These are phyloP conservation scores for Pyrenula massariospora DNA, from an alignment of 495 filamentous ascomycete species.

Conservation along the genomic window DNA sequence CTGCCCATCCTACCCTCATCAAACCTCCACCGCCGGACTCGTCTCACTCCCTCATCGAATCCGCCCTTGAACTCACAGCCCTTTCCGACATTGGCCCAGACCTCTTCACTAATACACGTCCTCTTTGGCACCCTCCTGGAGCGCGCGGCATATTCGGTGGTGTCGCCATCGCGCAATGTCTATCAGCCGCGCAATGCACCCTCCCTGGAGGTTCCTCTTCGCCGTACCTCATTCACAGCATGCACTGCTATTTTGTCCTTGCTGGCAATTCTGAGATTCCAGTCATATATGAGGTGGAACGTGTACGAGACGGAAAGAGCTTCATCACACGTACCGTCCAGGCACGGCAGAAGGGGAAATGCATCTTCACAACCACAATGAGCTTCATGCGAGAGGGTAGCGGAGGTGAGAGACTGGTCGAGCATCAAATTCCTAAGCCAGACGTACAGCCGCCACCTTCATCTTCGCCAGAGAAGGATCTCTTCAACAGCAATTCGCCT, in stretches of 20 bases:
- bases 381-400: conserved; percentile 69
- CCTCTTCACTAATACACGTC: conserved; percentile 85
- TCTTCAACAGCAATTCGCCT: background rate
- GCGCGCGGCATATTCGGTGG: conserved; percentile 92
- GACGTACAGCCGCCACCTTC: conserved; percentile 23
- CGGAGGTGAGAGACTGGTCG: conserved; percentile 46
- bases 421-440: conserved; percentile 52
- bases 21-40: conserved; percentile 59
- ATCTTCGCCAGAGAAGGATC: conserved; percentile 5
- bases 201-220: conserved; percentile 35
- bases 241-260: conserved; percentile 98
- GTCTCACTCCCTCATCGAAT: conserved; percentile 74
- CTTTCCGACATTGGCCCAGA: conserved; percentile 72
- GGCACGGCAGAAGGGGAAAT: conserved; percentile 74
- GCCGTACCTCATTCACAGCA: conserved; percentile 71
- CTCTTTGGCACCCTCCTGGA: conserved; percentile 75
- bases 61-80: conserved; percentile 72
- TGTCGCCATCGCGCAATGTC: conserved; percentile 81
- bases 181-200: conserved; percentile 79
- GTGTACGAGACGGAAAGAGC: conserved; percentile 78
- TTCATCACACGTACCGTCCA: conserved; percentile 94
- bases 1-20: conserved; percentile 48
- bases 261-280: conserved; percentile 75
- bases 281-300: conserved; percentile 86
- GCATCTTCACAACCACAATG: conserved; percentile 90